Evolutionary conservation across 2,329 filamentous ascomycete genomes (phyloP).

Genomic region (Tolypocladium nubicola): DNA sequence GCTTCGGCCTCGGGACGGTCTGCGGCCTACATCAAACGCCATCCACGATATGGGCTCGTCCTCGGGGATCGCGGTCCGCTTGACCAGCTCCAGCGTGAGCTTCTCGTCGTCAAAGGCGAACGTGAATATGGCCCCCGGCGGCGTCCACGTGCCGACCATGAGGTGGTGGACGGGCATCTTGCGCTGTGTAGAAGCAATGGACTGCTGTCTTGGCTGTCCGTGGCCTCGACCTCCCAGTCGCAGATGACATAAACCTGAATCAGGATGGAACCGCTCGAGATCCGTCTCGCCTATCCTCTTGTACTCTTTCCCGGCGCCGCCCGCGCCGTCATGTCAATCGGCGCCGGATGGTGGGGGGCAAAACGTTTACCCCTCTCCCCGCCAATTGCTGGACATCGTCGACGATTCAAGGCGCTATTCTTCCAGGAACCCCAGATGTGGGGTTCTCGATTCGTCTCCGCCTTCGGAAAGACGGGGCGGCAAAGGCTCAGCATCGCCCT

Average conservation of each 20-base stretch:
- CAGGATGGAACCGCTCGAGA: neutral
- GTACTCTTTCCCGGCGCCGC: neutral
- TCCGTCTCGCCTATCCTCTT: neutral
- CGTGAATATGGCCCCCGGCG: slow-evolving; percentile 81
- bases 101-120: slow-evolving; percentile 79
- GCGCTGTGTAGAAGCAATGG: neutral
- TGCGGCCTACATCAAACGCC: slow-evolving; percentile 66
- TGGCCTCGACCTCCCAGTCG: too few species aligned
- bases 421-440: neutral
- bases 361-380: slow-evolving; percentile 14
- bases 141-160: slow-evolving; percentile 89
- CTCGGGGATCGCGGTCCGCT: slow-evolving; percentile 69
- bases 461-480: neutral
- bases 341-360: neutral
- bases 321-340: neutral
- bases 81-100: slow-evolving; percentile 62
- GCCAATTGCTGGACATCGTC: neutral
- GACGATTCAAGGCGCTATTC: neutral
- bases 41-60: slow-evolving; percentile 92
- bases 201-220: neutral
- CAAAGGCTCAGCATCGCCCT: neutral
- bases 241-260: too few species aligned
- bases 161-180: slow-evolving; percentile 73
- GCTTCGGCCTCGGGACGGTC: neutral
- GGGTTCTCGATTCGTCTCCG: neutral